Base-by-base conservation (phyloP, 2,329 filamentous ascomycete species). In the Aspergillus flavus region DNA sequence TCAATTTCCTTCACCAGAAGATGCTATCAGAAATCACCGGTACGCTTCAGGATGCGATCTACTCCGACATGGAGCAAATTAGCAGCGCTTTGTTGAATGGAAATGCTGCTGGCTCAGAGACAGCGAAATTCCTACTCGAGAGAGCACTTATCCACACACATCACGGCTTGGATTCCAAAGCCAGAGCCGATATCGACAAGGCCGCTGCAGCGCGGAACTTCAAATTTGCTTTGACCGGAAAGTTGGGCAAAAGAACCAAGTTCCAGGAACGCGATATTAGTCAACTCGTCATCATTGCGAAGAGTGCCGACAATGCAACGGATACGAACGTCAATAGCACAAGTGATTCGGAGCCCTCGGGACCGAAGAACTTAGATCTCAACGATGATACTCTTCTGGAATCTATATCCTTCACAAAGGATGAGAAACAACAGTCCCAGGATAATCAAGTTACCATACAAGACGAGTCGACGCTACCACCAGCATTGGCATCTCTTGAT, bases 311-410 rank as follows among this genome's bases (percentile, higher is more conserved):
- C 28, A 73, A 79, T 34, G 54, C 68, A 2, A 60, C 71, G 5
- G 68, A 59, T 9, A 45, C 59, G 21, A 61, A 57, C 34, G 34
- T 59, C n/a, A 64, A 63, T 52, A 59, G 28, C 67, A 72, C 72
- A 71, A 55, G 68, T 64, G 65, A 69, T 21, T 59, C 66, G 6
- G 66, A 69, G 23, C 71, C 74, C 4, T 78, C 79, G 2, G 80
- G 78, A 50, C 93, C 93, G 0, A 86, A 90, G 69, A 89, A 90
- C 3, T 76, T 98, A 16, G 86, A 91, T 41, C 81, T 98, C 4
- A 96, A 98, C 73, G 92, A 99, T 71, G 95, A 99, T 74, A 98
- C 95, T 0, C 84, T 99, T 0, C 83, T 98, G 2, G 95, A 99
- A 75, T 87, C 88, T 3, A 94, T 99, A 45, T 85, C 90, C 0